Evolutionary conservation across 345 rosid genomes (phyloP), one percentile per base, ranked within the genome.

Genomic region (Capsella bursapastoris): DNA sequence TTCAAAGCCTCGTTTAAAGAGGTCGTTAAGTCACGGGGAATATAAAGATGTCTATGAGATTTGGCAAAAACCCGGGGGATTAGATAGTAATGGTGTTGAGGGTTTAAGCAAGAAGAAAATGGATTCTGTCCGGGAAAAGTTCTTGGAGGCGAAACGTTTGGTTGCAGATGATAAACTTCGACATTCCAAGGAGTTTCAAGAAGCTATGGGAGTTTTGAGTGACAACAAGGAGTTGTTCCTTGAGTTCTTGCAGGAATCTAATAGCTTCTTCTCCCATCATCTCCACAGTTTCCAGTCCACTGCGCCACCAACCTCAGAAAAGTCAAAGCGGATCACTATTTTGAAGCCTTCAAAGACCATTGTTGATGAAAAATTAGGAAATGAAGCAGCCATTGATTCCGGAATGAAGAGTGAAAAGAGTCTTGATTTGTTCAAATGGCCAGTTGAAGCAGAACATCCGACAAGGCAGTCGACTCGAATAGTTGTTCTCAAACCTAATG

Each of bases 81-180:
- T 69, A 2, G 48, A 15, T 28, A 65, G 49, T 35, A 64, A 57
- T 10, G 59, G 15, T 28, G 66, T 65, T 5, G 88, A 80, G 25
- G 59, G 40, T 64, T 11, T 50, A 45, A 80, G 84, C 71, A 86
- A 88, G 83, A 84, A 78, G 80, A 89, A 83, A 76, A 86, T 91
- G 90, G 91, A 89, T 66, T 78, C 88, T 64, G 89, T 95, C 68
- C 94, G 94, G 43, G 89, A 87, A 52, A 94, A 91, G 84, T 94
- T 95, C 80, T 75, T 80, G 80, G 98, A 92, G 73, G 95, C 90
- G n/a, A 95, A 95, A 70, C 87, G 88, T 63, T 77, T 95, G 78
- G 93, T 87, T 12, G 85, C 92, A 29, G 90, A 95, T 64, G 93
- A 93, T 71, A 91, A 86, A 69, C 92, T 89, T 67, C 79, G 98